Evolutionary conservation across 2,329 filamentous ascomycete species (phyloP).

Genomic region (Drechslera avenae): DNA sequence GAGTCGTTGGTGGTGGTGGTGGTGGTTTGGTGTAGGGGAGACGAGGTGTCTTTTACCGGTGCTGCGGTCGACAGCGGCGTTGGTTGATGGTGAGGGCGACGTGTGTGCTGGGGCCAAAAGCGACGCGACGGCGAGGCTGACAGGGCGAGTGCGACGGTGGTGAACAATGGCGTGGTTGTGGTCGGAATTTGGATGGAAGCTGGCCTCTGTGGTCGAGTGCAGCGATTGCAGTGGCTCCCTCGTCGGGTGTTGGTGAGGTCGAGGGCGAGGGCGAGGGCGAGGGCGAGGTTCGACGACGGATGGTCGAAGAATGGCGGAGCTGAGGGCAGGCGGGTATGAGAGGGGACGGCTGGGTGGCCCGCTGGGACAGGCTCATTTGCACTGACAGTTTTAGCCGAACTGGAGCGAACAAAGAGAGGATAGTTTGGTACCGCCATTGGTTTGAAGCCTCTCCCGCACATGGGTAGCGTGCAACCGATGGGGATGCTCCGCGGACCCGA

Average conservation of each 20-base stretch:
- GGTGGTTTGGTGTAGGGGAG: neutral
- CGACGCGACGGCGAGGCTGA: conserved; percentile 5
- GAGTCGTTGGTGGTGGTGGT: neutral
- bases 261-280: too few relatives aligned
- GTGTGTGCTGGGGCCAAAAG: conserved; percentile 4
- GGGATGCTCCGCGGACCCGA: conserved; percentile 6
- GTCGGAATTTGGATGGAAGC: too few relatives aligned
- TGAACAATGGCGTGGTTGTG: too few relatives aligned
- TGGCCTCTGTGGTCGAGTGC: conserved; percentile 1
- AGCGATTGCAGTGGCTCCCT: conserved; percentile 4
- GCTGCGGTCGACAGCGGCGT: neutral
- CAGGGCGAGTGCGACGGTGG: neutral
- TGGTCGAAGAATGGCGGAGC: conserved; percentile 8
- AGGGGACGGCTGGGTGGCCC: conserved; percentile 14
- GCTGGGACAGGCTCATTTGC: conserved; percentile 17
- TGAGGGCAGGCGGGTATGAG: conserved; percentile 13
- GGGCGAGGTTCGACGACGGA: conserved; percentile 9
- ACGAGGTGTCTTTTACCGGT: neutral
- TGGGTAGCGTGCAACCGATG: conserved; percentile 12
- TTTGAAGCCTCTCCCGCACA: conserved; percentile 10
- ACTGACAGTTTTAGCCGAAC: conserved; percentile 21
- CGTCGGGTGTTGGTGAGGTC: neutral
- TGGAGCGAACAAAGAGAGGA: conserved; percentile 16
- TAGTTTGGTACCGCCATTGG: conserved; percentile 8
- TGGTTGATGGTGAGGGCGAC: neutral